Base-by-base conservation (phyloP, 1,284 basidiomycete genomes). In the Phellopilus nigrolimitatus region DNA sequence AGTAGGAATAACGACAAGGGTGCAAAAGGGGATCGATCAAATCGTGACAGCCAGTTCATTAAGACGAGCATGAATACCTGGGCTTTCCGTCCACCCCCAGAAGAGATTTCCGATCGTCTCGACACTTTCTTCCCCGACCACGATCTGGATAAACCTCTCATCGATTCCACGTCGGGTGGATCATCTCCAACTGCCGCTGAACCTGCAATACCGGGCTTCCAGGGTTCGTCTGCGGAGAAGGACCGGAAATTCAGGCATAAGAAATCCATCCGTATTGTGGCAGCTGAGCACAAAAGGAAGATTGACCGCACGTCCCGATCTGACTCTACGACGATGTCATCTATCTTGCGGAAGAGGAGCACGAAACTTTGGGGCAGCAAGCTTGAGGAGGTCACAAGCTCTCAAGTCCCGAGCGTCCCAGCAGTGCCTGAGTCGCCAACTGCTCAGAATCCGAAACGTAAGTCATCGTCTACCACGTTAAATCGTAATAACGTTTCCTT, bases 111-210 rank as follows among this genome's bases (percentile, higher is more conserved):
- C 66, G 90, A 98, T 51, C 84, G 90, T 51, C 76, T 99, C 5
- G 91, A 98, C 61, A 84, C 90, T 58, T 97, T 92, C 73, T 99
- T 99, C 76, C 95, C 95, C 0, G 85, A 90, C 59, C 91, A 97
- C 65, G 95, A 99, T 64, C 79, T 99, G 45, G 97, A 99, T 69
- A 89, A 91, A 64, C 95, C 95, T 1, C 85, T 99, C 53, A 88
- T 98, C 51, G 95, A 98, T 58, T 68, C 85, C 4, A 76, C 77
- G 9, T 84, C 88, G 0, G 88, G 88, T 9, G 84, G 84, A 33
- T 83, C 82, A 5, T 89, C 87, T 3, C 88, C 88, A 0, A 90
- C 87, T 0, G 67, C 69, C 39, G 66, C 71, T 10, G 66, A 69
- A 12, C 65, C 72, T 30, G 64, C 66, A 4, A 39, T 54, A 22